phyloP scores from a whole-genome alignment of 306 rosid genomes.

The Potentilla sterilis region DNA sequence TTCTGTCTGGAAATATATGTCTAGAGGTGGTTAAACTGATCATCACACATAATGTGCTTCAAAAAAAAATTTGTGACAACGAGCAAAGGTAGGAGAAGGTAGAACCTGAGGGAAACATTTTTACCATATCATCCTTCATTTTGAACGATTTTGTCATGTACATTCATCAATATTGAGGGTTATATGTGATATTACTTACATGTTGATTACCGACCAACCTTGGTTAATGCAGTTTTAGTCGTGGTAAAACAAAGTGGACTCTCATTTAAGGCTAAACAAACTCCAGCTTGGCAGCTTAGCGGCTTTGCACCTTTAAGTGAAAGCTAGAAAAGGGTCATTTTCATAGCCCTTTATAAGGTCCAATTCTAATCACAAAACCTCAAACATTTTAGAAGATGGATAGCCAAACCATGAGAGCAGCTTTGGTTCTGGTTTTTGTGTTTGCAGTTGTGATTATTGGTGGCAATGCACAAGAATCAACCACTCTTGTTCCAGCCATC shows the following conservation, averaged over 20 bases:
- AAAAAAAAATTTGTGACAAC: not conserved
- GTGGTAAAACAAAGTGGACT: constrained; percentile 21
- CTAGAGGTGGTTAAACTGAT: too few species aligned
- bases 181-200: not conserved
- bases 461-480: constrained; percentile 60
- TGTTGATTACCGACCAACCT: not conserved
- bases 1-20: not conserved
- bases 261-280: constrained; percentile 62
- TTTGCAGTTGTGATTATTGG: constrained; percentile 26
- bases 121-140: constrained; percentile 5
- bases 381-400: constrained; percentile 39
- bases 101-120: not conserved
- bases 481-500: constrained; percentile 75
- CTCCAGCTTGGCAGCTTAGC: constrained; percentile 36
- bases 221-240: constrained; percentile 13
- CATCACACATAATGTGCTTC: not conserved
- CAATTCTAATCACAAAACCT: constrained; percentile 9
- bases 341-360: constrained; percentile 33
- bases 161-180: not conserved
- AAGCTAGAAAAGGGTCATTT: constrained; percentile 27
- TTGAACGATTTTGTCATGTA: not conserved
- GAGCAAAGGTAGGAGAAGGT: not conserved
- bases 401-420: constrained; percentile 24
- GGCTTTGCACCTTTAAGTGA: constrained; percentile 41
- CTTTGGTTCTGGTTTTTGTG: constrained; percentile 41